Base-by-base conservation (phyloP, 768 basidiomycete genomes). In the Lactarius pseudohatsudake region DNA sequence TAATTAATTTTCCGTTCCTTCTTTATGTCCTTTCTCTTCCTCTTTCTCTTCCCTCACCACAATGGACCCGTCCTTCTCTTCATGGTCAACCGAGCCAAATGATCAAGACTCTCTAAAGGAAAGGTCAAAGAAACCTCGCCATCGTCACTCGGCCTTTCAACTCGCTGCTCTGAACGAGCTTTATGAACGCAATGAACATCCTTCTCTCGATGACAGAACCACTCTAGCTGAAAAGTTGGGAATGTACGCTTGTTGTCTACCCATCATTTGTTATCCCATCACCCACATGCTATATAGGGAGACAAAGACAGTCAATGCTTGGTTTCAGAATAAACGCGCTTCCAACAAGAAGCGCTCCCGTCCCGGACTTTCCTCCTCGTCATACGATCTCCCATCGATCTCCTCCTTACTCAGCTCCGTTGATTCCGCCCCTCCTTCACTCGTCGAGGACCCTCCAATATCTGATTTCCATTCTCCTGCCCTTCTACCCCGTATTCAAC, bases 281-380 rank as follows among this genome's bases (percentile, higher is more conserved):
- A 20, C 65, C 68, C 69, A 61, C 64, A 59, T 9, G 64, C 45
- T 61, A n/a, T 45, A 59, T 47, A 92, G 91, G 87, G 89, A 91
- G 75, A 86, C 85, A 76, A 92, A 92, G 82, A 90, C 89, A 2
- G 90, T 92, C 74, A 89, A 90, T 74, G 88, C 91, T 16, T 92
- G 89, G 88, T 92, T 92, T 77, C 90, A 92, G 78, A 92, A 92
- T 75, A 92, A 91, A 80, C 83, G 91, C 62, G 90, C 91, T 7
- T 91, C 90, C 15, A 86, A 85, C 71, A 92, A 91, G 82, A 92
- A 92, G 77, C 79, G 82, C 26, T 79, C 83, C 56, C 66, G 68
- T 34, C 67, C 67, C 45, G 55, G 56, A 55, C 50, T 80, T 74
- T 65, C 71, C 64, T 72, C 72, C 26, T 67, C 68, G 61, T 70